phyloP scores from a whole-genome alignment of 306 rosid species.

The Albizia julibrissin region DNA sequence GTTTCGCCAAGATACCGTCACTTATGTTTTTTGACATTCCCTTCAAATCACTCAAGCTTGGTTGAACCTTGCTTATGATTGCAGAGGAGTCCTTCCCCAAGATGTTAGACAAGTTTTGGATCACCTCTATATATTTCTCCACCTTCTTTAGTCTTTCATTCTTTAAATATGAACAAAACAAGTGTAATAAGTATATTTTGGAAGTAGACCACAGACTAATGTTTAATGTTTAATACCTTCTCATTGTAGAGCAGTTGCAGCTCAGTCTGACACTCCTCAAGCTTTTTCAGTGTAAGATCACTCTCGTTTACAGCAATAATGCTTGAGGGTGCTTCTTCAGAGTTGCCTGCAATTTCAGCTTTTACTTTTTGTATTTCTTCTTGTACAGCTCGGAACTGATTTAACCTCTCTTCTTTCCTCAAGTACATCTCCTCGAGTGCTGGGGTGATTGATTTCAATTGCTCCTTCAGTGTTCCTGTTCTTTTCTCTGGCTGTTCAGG shows the following conservation, averaged over 20 bases:
- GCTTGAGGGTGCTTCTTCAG: constrained; percentile 47
- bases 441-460: constrained; percentile 91
- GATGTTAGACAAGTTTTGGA: constrained; percentile 71
- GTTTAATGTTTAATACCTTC: constrained; percentile 59
- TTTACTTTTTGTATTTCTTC: constrained; percentile 76
- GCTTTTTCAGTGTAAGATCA: constrained; percentile 85
- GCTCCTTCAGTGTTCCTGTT: constrained; percentile 86
- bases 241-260: constrained; percentile 76
- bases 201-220: background rate
- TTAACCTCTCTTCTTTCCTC: constrained; percentile 89
- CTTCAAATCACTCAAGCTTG: constrained; percentile 73
- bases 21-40: constrained; percentile 80
- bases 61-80: constrained; percentile 78
- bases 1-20: constrained; percentile 68
- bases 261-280: constrained; percentile 81
- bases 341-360: constrained; percentile 80
- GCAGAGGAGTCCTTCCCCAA: constrained; percentile 81
- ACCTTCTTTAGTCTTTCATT: constrained; percentile 79
- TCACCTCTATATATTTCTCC: constrained; percentile 59
- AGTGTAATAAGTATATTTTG: background rate
- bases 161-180: constrained; percentile 47
- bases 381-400: constrained; percentile 73
- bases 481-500: constrained; percentile 85
- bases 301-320: constrained; percentile 66
- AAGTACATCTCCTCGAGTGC: constrained; percentile 77